A percentile compares a stretch with the other conserved stretches of the same genome.
Conservation (phyloP, 805 yeast genomes). For the Deakozyma indianensis region DNA sequence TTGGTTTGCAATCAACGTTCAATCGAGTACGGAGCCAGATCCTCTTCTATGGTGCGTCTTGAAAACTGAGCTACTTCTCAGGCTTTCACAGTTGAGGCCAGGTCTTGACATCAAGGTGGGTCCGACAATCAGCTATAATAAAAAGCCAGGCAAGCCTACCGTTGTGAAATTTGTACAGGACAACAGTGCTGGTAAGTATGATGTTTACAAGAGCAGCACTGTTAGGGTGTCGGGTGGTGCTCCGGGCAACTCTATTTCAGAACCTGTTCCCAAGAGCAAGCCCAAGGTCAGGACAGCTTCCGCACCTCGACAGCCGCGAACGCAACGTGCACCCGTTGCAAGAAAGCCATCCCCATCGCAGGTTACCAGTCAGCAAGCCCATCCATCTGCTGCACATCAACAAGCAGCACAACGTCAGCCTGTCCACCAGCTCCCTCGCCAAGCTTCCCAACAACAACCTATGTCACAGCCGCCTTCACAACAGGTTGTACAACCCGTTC, state of each 20-base stretch:
- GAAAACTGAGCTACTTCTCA: constrained; percentile 80
- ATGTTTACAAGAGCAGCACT: constrained; percentile 75
- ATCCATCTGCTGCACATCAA: constrained; percentile 10
- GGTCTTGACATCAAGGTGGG: constrained; percentile 52
- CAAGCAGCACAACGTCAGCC: constrained; percentile 14
- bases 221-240: constrained; percentile 65
- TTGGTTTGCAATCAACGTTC: constrained; percentile 67
- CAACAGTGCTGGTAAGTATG: constrained; percentile 55
- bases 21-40: constrained; percentile 48
- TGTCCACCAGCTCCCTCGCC: constrained; percentile 13
- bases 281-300: constrained; percentile 10
- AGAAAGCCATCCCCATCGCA: constrained; percentile 9
- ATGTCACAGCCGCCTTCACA: constrained; percentile 14
- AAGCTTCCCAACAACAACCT: constrained; percentile 13
- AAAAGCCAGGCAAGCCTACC: constrained; percentile 75
- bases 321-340: constrained; percentile 2
- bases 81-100: constrained; percentile 46
- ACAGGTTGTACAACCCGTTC: constrained; percentile 1
- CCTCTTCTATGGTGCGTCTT: constrained; percentile 64
- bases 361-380: constrained; percentile 11
- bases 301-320: constrained; percentile 9
- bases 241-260: constrained; percentile 58
- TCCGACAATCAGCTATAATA: constrained; percentile 64
- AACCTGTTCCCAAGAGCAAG: constrained; percentile 49
- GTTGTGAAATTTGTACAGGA: constrained; percentile 55